A percentile compares a stretch with the other conserved stretches of the same genome.
Evolutionary conservation across 305 asterid genomes (phyloP).

Genomic region (Fraxinus baroniana): DNA sequence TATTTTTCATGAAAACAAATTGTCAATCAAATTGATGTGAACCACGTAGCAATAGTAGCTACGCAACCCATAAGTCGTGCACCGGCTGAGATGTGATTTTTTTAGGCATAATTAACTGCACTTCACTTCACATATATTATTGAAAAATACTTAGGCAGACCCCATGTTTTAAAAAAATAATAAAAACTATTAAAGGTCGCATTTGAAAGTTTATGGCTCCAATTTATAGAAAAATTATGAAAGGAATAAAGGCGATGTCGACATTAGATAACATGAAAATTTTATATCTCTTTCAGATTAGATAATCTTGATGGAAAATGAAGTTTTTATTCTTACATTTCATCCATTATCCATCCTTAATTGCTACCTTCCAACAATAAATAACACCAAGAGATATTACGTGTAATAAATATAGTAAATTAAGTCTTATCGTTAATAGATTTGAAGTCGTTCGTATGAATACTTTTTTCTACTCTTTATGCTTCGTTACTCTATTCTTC

Average conservation of each 20-base stretch:
- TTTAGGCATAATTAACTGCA: slow-evolving; percentile 23
- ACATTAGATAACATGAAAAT: neutral
- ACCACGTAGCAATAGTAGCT: too few species aligned
- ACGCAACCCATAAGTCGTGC: neutral
- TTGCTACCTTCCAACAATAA: neutral
- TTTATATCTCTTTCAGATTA: neutral
- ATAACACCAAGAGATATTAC: neutral
- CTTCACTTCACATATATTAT: slow-evolving; percentile 13
- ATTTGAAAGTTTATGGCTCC: slow-evolving; percentile 10
- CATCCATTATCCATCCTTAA: neutral
- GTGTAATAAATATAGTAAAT: too few species aligned
- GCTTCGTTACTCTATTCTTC: neutral
- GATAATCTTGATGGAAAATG: neutral
- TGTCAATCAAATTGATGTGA: too few species aligned
- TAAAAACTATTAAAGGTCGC: slow-evolving; percentile 8
- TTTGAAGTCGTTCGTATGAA: neutral
- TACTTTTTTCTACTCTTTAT: neutral
- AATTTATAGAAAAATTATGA: neutral
- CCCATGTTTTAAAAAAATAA: slow-evolving; percentile 12
- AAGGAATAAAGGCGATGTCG: neutral
- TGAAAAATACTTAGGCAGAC: slow-evolving; percentile 9
- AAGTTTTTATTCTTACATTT: neutral
- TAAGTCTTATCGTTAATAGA: neutral
- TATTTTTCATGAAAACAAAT: too few species aligned
- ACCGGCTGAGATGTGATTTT: slow-evolving; percentile 1